phyloP scores from a whole-genome alignment of 805 yeast genomes.

The Candida wancherniae region DNA sequence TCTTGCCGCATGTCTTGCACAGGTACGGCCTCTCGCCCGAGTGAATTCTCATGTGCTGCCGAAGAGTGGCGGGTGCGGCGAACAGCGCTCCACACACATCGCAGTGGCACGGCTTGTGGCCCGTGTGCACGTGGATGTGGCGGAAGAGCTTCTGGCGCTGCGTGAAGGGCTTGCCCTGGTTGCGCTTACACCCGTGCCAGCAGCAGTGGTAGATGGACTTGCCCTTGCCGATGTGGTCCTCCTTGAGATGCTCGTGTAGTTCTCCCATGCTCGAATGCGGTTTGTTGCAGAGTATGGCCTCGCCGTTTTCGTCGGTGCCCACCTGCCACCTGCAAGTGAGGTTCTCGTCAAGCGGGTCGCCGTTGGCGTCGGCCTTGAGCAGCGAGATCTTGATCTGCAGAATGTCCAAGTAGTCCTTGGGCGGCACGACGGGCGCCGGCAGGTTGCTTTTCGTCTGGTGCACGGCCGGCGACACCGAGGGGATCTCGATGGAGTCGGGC shows the following conservation, averaged over 20 bases:
- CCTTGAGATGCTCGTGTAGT: constrained; percentile 66
- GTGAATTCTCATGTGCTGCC: constrained; percentile 79
- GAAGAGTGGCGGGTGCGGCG: constrained; percentile 71
- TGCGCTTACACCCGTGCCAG: constrained; percentile 77
- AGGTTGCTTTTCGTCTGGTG: neutral
- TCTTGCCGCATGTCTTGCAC: constrained; percentile 70
- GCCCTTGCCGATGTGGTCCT: constrained; percentile 70
- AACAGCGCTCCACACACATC: constrained; percentile 61
- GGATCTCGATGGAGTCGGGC: constrained; percentile 10
- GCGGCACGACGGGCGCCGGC: no score
- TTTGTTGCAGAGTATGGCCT: constrained; percentile 43
- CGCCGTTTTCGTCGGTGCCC: constrained; percentile 25
- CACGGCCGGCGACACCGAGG: no score
- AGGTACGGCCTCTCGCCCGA: constrained; percentile 84
- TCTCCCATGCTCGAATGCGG: constrained; percentile 51
- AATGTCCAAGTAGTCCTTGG: constrained; percentile 22
- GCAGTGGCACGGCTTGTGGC: constrained; percentile 76
- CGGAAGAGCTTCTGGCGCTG: constrained; percentile 85
- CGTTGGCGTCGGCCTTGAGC: constrained; percentile 15
- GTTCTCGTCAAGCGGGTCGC: constrained; percentile 19
- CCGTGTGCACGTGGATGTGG: constrained; percentile 86
- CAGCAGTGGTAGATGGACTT: constrained; percentile 62
- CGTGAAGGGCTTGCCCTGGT: constrained; percentile 51
- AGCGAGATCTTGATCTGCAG: constrained; percentile 31
- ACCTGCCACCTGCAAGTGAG: constrained; percentile 45